Evolutionary conservation across 106 monocot genomes (phyloP).

Genomic region (Platanthera guangdongensis): DNA sequence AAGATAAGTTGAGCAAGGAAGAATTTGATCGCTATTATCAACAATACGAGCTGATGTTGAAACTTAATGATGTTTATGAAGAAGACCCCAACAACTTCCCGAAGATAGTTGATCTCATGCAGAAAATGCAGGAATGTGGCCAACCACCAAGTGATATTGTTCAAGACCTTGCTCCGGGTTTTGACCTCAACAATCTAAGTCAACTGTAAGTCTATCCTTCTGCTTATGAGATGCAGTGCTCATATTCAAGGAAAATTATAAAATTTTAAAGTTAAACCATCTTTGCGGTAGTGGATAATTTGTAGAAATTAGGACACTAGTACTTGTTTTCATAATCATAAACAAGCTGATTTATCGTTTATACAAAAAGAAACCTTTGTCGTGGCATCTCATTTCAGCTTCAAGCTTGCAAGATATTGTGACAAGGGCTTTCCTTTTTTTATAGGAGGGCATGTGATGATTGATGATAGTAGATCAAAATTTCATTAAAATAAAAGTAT

Average conservation of each 20-base stretch:
- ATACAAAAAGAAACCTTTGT: background rate
- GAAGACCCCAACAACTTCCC: conserved; percentile 68
- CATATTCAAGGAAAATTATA: background rate
- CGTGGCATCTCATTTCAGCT: background rate
- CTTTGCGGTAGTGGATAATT: background rate
- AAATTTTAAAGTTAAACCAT: background rate
- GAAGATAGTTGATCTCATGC: conserved; percentile 84
- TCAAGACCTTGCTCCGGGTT: conserved; percentile 78
- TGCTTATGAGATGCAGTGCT: background rate
- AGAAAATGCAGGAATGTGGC: conserved; percentile 97
- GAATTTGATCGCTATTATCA: conserved; percentile 62
- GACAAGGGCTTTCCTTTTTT: background rate
- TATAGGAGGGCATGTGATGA: background rate
- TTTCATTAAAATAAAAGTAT: too few relatives aligned
- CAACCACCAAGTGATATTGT: conserved; percentile 90
- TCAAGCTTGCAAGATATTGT: background rate
- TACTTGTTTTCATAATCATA: background rate
- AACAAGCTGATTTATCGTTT: background rate
- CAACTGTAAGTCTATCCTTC: conserved; percentile 51
- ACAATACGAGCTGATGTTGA: conserved; percentile 63
- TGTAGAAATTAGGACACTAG: background rate
- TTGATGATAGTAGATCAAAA: background rate
- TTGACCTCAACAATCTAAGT: conserved; percentile 58
- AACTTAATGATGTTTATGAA: conserved; percentile 84
- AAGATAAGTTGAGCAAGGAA: conserved; percentile 35